Conservation (phyloP, 176 grass and related monocot species). For the Eragrostis curvula region DNA sequence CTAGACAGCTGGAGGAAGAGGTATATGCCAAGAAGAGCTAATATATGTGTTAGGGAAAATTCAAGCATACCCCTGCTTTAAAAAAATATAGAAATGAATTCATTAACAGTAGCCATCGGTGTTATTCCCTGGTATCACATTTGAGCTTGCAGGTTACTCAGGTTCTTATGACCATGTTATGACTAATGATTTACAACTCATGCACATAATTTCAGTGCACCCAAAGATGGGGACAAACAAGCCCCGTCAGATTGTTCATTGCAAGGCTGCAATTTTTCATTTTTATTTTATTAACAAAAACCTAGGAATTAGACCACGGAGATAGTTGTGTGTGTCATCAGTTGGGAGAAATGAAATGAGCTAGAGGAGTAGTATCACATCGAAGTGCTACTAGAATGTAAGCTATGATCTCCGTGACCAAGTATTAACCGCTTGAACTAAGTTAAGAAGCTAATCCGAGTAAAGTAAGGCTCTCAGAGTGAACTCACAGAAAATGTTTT, state of each 20-base stretch:
- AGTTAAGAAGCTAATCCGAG: background rate
- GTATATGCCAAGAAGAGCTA: background rate
- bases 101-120: background rate
- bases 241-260: background rate
- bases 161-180: background rate
- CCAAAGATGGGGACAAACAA: background rate
- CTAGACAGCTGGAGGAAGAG: conserved; percentile 7
- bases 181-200: background rate
- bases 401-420: background rate
- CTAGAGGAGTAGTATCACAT: background rate
- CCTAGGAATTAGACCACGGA: background rate
- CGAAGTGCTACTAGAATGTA: background rate
- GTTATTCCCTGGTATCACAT: background rate
- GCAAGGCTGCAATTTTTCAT: background rate
- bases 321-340: background rate
- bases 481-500: conserved; percentile 74
- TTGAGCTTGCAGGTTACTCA: background rate
- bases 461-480: background rate
- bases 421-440: background rate
- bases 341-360: conserved; percentile 24
- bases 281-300: background rate
- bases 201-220: background rate
- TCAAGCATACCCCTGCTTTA: background rate
- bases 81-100: background rate
- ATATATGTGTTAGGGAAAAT: background rate